These are phyloP conservation scores for Babesia bovis DNA, from an alignment of 169 alveolate genomes.

Conservation along the genomic window DNA sequence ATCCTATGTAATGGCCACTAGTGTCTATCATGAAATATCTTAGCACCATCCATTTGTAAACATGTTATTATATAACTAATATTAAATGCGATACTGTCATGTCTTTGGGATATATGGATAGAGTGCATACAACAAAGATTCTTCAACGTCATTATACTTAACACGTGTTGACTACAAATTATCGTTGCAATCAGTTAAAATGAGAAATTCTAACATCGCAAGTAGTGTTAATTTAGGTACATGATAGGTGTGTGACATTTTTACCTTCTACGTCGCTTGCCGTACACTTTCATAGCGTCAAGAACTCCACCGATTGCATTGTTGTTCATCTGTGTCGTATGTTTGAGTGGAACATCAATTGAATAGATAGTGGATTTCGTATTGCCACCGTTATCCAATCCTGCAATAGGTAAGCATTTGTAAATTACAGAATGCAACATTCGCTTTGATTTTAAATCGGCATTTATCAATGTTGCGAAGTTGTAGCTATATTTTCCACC, in stretches of 20 bases:
- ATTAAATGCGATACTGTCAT: no score
- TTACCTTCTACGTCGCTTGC: conserved; percentile 32
- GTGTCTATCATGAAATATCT: no score
- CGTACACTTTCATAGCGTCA: neutral
- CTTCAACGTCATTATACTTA: no score
- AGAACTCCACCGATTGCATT: neutral
- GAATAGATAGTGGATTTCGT: conserved; percentile 39
- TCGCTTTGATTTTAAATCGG: conserved; percentile 30
- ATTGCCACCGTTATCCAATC: conserved; percentile 2
- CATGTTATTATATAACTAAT: no score
- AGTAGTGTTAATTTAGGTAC: neutral
- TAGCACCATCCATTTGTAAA: no score
- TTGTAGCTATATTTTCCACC: conserved; percentile 40
- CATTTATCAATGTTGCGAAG: conserved; percentile 42
- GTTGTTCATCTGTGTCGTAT: neutral
- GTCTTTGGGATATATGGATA: no score
- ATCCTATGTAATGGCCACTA: no score
- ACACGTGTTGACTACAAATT: no score
- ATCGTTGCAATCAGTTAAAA: no score
- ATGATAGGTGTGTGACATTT: neutral
- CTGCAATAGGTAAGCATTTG: conserved; percentile 46
- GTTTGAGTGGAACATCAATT: conserved; percentile 20
- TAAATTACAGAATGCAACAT: conserved; percentile 20
- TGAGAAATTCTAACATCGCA: no score
- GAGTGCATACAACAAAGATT: no score